Conservation (phyloP, 768 basidiomycete species). For the Neoboletus brunneissimus region DNA sequence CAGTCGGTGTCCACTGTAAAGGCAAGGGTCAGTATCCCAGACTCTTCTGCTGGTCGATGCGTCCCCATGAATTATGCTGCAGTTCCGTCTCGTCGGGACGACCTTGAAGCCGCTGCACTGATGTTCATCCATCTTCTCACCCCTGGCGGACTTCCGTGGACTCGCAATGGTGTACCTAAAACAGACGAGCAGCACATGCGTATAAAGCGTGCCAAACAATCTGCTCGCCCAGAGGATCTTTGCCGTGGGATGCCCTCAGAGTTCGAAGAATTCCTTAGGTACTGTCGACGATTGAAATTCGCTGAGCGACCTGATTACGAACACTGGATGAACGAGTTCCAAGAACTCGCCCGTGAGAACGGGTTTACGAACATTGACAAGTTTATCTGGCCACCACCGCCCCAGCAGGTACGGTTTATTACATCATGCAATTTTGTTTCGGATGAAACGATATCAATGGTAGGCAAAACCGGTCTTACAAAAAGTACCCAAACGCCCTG, state of each 20-base stretch:
- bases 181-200: conserved; percentile 59
- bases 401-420: conserved; percentile 28
- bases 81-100: conserved; percentile 80
- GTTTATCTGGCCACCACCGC: conserved; percentile 74
- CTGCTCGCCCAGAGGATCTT: conserved; percentile 59
- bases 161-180: conserved; percentile 76
- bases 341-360: conserved; percentile 53
- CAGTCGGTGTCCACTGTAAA: conserved; percentile 73
- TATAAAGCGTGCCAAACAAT: conserved; percentile 62
- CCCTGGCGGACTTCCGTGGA: conserved; percentile 74
- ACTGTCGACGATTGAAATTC: conserved; percentile 67
- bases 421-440: neutral
- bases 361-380: conserved; percentile 58
- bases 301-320: conserved; percentile 67
- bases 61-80: conserved; percentile 21
- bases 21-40: conserved; percentile 53
- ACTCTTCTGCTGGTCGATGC: conserved; percentile 12
- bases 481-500: conserved; percentile 13
- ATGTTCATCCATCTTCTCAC: conserved; percentile 82
- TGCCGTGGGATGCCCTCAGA: conserved; percentile 65
- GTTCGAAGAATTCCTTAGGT: conserved; percentile 75
- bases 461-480: conserved; percentile 32
- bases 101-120: conserved; percentile 71
- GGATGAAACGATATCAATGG: neutral
- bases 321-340: conserved; percentile 63